Evolutionary conservation across 2,329 filamentous ascomycete species (phyloP).

Genomic region (Gremmenia infestans): DNA sequence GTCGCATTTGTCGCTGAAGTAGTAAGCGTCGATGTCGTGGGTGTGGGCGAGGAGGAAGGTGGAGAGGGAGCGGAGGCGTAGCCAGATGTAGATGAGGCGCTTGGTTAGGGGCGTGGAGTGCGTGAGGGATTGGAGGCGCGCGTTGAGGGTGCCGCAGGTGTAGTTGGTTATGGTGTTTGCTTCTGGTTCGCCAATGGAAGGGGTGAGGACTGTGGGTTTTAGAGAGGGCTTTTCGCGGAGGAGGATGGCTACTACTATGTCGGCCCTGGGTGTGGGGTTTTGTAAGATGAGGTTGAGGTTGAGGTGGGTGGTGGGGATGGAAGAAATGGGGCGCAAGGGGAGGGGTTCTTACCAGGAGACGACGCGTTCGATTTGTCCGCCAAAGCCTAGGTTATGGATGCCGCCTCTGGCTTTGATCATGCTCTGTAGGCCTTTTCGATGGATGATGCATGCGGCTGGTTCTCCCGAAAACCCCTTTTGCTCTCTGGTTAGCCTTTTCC

Average conservation of each 20-base stretch:
- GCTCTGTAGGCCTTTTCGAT: conserved; percentile 7
- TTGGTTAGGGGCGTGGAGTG: background rate
- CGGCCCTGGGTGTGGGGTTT: conserved; percentile 1
- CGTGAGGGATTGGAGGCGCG: background rate
- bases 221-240: conserved; percentile 2
- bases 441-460: conserved; percentile 2
- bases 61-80: conserved; percentile 8
- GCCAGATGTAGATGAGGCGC: conserved; percentile 6
- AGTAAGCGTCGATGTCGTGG: conserved; percentile 2
- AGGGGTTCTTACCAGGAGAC: conserved; percentile 5
- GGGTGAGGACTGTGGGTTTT: conserved; percentile 1
- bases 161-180: background rate
- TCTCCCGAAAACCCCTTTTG: conserved; percentile 5
- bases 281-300: no score
- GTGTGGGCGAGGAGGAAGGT: background rate
- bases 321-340: background rate
- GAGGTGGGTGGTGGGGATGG: background rate
- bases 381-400: conserved; percentile 5
- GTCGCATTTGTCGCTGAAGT: conserved; percentile 9
- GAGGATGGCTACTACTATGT: conserved; percentile 6
- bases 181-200: conserved; percentile 2
- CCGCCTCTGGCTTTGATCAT: conserved; percentile 7
- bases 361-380: conserved; percentile 3
- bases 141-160: background rate
- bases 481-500: background rate